phyloP scores from a whole-genome alignment of 768 basidiomycete genomes.

The Lactarius vividus region DNA sequence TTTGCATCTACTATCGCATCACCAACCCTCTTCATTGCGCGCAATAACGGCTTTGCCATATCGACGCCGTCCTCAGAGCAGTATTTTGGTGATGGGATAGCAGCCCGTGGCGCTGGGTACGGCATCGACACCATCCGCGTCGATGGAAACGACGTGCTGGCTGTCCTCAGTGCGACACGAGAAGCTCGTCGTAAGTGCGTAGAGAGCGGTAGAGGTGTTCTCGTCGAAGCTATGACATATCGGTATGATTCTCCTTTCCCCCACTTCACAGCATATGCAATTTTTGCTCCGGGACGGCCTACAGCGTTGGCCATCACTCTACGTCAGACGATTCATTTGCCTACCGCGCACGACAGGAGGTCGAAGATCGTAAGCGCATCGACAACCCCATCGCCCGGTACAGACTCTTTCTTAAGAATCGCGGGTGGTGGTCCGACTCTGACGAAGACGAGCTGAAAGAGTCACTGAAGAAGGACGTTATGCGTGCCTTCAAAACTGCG shows the following conservation, averaged over 20 bases:
- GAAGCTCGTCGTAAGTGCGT: constrained; percentile 72
- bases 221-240: constrained; percentile 91
- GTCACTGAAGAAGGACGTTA: constrained; percentile 66
- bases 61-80: constrained; percentile 89
- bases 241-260: constrained; percentile 44
- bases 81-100: constrained; percentile 91
- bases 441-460: constrained; percentile 73
- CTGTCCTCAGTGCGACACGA: constrained; percentile 70
- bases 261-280: background rate
- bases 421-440: constrained; percentile 78
- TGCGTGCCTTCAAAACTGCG: constrained; percentile 74
- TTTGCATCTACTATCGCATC: constrained; percentile 74
- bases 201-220: constrained; percentile 75
- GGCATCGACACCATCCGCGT: constrained; percentile 90
- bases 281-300: constrained; percentile 1
- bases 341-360: constrained; percentile 85
- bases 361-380: constrained; percentile 87
- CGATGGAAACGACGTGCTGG: constrained; percentile 90
- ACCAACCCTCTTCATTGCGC: constrained; percentile 69
- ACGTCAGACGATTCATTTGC: constrained; percentile 96
- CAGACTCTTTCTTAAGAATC: constrained; percentile 78
- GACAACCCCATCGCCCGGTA: constrained; percentile 88
- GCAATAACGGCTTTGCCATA: constrained; percentile 93
- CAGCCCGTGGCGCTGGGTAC: constrained; percentile 86
- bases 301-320: constrained; percentile 88